Evolutionary conservation across 2,329 filamentous ascomycete genomes (phyloP).

Genomic region (Verticillium dahliae): DNA sequence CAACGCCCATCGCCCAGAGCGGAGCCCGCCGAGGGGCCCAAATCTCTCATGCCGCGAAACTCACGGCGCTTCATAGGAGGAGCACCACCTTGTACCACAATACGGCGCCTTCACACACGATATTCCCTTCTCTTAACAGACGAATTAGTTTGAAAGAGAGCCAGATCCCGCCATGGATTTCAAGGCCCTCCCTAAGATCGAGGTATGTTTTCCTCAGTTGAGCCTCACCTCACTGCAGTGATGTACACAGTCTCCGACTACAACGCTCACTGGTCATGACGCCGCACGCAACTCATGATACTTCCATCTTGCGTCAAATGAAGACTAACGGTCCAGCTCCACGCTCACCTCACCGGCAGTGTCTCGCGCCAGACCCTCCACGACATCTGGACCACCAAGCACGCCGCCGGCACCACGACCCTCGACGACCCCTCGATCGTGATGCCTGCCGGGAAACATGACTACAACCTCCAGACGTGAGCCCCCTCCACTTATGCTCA

Average conservation of each 20-base stretch:
- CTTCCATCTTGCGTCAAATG: constrained; percentile 6
- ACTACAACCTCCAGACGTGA: constrained; percentile 64
- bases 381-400: constrained; percentile 63
- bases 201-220: constrained; percentile 26
- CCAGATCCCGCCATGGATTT: constrained; percentile 30
- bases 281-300: too few species aligned
- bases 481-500: background rate
- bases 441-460: constrained; percentile 65
- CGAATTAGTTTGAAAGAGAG: too few species aligned
- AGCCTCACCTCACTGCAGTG: background rate
- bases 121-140: background rate
- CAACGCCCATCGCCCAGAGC: background rate
- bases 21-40: background rate
- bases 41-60: background rate
- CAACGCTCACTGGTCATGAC: background rate
- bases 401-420: constrained; percentile 40
- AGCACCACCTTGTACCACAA: background rate
- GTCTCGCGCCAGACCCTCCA: constrained; percentile 68
- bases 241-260: constrained; percentile 6
- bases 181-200: constrained; percentile 46
- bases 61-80: background rate
- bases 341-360: constrained; percentile 75
- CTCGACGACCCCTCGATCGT: constrained; percentile 62
- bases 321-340: constrained; percentile 45
- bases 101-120: background rate